phyloP scores from a whole-genome alignment of 2,329 filamentous ascomycete species.

The Aspergillus pseudoterreus region DNA sequence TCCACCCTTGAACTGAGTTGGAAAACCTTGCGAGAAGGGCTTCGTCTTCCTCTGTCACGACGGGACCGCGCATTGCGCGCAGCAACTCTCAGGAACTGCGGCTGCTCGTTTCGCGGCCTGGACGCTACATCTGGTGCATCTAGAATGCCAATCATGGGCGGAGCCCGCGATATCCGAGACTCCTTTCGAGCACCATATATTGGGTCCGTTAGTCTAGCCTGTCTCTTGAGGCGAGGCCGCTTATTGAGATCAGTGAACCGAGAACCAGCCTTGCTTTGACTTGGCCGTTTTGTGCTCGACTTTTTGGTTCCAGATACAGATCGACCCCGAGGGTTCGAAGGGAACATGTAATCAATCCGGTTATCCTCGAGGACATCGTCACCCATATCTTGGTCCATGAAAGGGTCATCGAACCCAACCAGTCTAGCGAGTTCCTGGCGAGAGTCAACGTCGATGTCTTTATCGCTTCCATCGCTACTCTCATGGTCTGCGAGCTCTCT shows the following conservation, averaged over 20 bases:
- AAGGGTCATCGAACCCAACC: conserved; percentile 20
- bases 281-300: conserved; percentile 17
- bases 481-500: conserved; percentile 27
- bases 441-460: conserved; percentile 8
- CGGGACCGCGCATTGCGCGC: conserved; percentile 49
- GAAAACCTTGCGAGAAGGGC: conserved; percentile 51
- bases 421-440: conserved; percentile 13
- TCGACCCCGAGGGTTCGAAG: conserved; percentile 21
- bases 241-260: conserved; percentile 13
- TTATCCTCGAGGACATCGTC: conserved; percentile 41
- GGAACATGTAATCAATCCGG: conserved; percentile 40
- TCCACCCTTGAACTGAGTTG: conserved; percentile 51
- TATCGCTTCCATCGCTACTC: conserved; percentile 25
- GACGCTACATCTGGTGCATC: conserved; percentile 43
- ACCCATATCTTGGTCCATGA: conserved; percentile 17
- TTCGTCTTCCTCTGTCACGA: conserved; percentile 48
- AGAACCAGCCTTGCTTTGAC: conserved; percentile 1
- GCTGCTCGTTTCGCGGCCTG: conserved; percentile 31
- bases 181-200: conserved; percentile 20
- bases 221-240: conserved; percentile 26
- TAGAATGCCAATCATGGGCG: conserved; percentile 46
- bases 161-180: conserved; percentile 17
- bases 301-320: conserved; percentile 13
- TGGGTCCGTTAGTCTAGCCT: conserved; percentile 35
- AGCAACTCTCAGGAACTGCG: conserved; percentile 56